Base-by-base conservation (phyloP, 2,329 filamentous ascomycete genomes). In the Colletotrichum higginsianum region DNA sequence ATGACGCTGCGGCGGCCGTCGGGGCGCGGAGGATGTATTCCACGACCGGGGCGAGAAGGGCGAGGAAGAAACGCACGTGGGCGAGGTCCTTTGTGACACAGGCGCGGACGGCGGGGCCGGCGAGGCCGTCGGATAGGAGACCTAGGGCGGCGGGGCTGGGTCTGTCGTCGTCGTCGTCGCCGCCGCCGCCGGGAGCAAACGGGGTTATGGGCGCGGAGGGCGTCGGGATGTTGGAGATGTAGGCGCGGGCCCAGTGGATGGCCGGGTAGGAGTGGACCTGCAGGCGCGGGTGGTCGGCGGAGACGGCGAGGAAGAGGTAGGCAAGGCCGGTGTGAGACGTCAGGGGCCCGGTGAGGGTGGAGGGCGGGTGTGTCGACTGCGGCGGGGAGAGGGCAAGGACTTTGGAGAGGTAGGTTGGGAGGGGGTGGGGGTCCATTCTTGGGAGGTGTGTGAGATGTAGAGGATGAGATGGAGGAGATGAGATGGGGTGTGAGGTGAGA, bases 301-400 rank as follows among this genome's bases (percentile, higher is more conserved):
- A 86, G 3, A 89, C 80, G 11, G 82, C 81, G 26, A 87, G 84
- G 77, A 90, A 88, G 12, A 90, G 81, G 72, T 88, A 88, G 5
- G 87, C 86, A n/a, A 89, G 80, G 16, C 86, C 86, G 2, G 87
- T 89, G 18, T 87, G 88, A 1, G 88, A 89, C 2, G 79, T 81
- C 75, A 86, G 88, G 15, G 90, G 76, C 0, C 88, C 88, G n/a
- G 83, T 80, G 15, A 85, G 77, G 16, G 79, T 73, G 13, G 77
- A 76, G 15, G 76, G 76, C 8, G 77, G 69, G 66, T 85, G 84
- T 3, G 75, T 71, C 16, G 77, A 73, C 23, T 78, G 78, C 0
- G 84, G 84, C 2, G 83, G 83, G 21, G 78, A 79, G 56, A 75
- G 77, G 61, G 75, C 73, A 57, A 85, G 73, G 49, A 84, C 78